Evolutionary conservation across 1,284 basidiomycete species (phyloP).

Genomic region (Tetrapyrgos nigripes): DNA sequence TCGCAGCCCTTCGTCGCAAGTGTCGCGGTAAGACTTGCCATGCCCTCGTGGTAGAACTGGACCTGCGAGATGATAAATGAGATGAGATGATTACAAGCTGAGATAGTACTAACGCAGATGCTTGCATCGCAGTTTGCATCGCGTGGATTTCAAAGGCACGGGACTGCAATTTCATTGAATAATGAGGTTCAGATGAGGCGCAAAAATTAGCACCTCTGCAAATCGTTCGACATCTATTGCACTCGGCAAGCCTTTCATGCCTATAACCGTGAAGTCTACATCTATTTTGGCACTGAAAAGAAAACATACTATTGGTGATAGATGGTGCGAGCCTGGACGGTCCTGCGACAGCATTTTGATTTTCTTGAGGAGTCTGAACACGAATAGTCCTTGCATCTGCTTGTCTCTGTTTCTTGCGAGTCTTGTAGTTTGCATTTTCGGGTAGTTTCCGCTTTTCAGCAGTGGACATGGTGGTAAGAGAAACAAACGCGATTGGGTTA

Average conservation of each 20-base stretch:
- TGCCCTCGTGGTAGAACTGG: constrained; percentile 75
- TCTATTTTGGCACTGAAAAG: neutral
- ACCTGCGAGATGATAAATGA: constrained; percentile 35
- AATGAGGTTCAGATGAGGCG: neutral
- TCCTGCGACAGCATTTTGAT: constrained; percentile 39
- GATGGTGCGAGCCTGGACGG: constrained; percentile 44
- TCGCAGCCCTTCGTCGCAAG: constrained; percentile 88
- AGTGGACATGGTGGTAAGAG: constrained; percentile 4
- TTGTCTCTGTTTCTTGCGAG: constrained; percentile 74
- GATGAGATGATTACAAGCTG: neutral
- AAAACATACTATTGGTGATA: constrained; percentile 8
- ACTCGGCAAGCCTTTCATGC: constrained; percentile 67
- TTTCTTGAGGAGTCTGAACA: constrained; percentile 50
- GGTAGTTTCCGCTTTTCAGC: neutral
- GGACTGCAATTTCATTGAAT: constrained; percentile 53
- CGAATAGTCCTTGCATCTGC: constrained; percentile 69
- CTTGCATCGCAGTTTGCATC: constrained; percentile 86
- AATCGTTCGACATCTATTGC: constrained; percentile 89
- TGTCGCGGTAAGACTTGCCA: constrained; percentile 93
- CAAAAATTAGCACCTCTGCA: constrained; percentile 62
- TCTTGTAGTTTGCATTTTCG: constrained; percentile 50
- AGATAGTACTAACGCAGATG: constrained; percentile 61
- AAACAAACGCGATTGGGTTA: neutral
- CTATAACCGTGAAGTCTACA: constrained; percentile 35
- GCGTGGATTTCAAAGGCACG: constrained; percentile 88